These are phyloP conservation scores for Leccinum arenicola DNA, from an alignment of 768 basidiomycete species.

Conservation along the genomic window DNA sequence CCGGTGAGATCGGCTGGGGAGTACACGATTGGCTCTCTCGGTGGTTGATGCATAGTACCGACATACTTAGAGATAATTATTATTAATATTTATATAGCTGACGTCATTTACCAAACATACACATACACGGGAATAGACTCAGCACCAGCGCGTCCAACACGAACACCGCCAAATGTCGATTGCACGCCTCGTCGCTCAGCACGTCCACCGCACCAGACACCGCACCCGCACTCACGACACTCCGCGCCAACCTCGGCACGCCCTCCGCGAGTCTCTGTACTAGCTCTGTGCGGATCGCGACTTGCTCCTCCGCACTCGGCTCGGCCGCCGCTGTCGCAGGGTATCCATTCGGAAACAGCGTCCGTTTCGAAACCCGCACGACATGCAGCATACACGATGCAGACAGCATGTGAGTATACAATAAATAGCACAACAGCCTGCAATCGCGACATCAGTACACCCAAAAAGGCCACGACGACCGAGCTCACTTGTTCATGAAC, in stretches of 20 bases:
- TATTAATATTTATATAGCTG: slow-evolving; percentile 2
- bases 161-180: slow-evolving; percentile 72
- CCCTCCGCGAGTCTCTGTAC: slow-evolving; percentile 38
- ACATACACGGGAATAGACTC: slow-evolving; percentile 62
- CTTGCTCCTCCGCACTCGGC: slow-evolving; percentile 76
- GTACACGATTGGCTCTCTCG: slow-evolving; percentile 66
- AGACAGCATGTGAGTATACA: slow-evolving; percentile 54
- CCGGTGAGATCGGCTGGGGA: slow-evolving; percentile 51
- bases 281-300: slow-evolving; percentile 45
- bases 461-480: neutral
- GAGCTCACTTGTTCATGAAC: slow-evolving; percentile 57
- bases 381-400: slow-evolving; percentile 50
- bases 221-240: slow-evolving; percentile 28
- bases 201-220: slow-evolving; percentile 38
- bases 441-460: slow-evolving; percentile 7
- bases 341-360: slow-evolving; percentile 88
- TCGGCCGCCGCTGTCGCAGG: slow-evolving; percentile 71
- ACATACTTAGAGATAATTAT: neutral
- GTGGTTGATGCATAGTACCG: slow-evolving; percentile 45
- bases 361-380: slow-evolving; percentile 56
- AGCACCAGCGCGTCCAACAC: slow-evolving; percentile 72
- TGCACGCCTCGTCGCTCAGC: slow-evolving; percentile 54
- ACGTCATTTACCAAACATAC: slow-evolving; percentile 9
- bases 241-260: slow-evolving; percentile 40
- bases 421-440: slow-evolving; percentile 68